Evolutionary conservation across 306 rosid species (phyloP), one percentile per base, ranked within the genome.

Genomic region (Biancaea sappan): DNA sequence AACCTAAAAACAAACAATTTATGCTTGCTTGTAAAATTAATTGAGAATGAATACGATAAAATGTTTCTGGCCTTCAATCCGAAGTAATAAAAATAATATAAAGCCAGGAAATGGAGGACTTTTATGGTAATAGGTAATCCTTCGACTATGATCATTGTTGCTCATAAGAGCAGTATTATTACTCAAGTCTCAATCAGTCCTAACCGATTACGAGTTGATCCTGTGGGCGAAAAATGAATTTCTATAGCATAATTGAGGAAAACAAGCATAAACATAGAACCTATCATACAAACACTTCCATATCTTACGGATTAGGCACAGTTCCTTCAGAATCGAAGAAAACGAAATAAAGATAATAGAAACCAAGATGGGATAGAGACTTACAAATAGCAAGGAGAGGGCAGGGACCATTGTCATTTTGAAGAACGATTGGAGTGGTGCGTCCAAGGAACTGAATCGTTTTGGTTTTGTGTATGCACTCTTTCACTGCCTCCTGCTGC

Each of bases 371-470:
- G 13, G 16, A 80, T 61, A 73, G 46, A 79, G 71, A 77, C 79
- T 80, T 79, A 95, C 99, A 95, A 68, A 95, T 95, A 61, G 99
- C 98, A 83, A 95, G 99, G 56, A 95, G 99, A 46, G 99, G 99
- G 46, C 99, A 95, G 26, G 99, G 99, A 73, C 99, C 99, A 86
- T 95, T 95, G 82, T 95, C 99, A 82, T 95, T 95, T 71, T 95
- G 99, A 53, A 95, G 94, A 34, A 95, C 84, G 86, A 95, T 86
- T 18, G 99, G 99, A 34, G 89, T 83, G 26, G 96, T 83, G 66
- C 99, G 98, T 12, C 98, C 98, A 0, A 95, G 86, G 75, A 95
- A 95, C 62, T 92, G 94, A 81, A 95, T 83, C 67, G 88, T 68
- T 79, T 95, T 95, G 71, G 99, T 92, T 77, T 85, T 95, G 88